phyloP scores from a whole-genome alignment of 1,284 basidiomycete genomes.

The Earliella scabrosa region DNA sequence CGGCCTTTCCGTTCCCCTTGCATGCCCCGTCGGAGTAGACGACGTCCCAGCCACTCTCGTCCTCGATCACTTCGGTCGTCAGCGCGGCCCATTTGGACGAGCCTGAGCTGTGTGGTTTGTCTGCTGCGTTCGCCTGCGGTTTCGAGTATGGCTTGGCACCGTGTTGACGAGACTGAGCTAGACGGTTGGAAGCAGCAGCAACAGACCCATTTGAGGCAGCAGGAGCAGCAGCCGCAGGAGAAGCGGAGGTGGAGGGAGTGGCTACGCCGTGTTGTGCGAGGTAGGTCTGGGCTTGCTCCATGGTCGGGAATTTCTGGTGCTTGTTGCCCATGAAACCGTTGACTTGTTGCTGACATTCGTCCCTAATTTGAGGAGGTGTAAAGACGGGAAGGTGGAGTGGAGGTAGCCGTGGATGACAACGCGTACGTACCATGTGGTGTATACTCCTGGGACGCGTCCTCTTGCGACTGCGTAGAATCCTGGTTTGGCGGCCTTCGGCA shows the following conservation, averaged over 20 bases:
- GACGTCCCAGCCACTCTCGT: constrained; percentile 42
- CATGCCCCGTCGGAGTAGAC: constrained; percentile 87
- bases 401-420: neutral
- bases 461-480: constrained; percentile 35
- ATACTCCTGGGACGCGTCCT: constrained; percentile 31
- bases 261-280: constrained; percentile 15
- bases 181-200: too few relatives aligned
- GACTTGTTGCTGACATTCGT: constrained; percentile 62
- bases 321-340: constrained; percentile 58
- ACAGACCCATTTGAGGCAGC: too few relatives aligned
- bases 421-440: constrained; percentile 30
- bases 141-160: constrained; percentile 9
- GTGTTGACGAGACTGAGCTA: neutral
- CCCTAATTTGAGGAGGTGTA: constrained; percentile 40
- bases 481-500: constrained; percentile 25
- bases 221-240: neutral
- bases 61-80: constrained; percentile 19
- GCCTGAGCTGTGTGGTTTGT: neutral
- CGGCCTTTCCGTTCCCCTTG: constrained; percentile 68
- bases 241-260: neutral
- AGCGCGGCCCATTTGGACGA: constrained; percentile 16
- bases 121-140: neutral
- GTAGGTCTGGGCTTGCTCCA: constrained; percentile 52
- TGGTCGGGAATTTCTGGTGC: constrained; percentile 66
- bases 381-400: neutral